Base-by-base conservation (phyloP, 108 stramenopile genomes). In the Chaetoceros muelleri region DNA sequence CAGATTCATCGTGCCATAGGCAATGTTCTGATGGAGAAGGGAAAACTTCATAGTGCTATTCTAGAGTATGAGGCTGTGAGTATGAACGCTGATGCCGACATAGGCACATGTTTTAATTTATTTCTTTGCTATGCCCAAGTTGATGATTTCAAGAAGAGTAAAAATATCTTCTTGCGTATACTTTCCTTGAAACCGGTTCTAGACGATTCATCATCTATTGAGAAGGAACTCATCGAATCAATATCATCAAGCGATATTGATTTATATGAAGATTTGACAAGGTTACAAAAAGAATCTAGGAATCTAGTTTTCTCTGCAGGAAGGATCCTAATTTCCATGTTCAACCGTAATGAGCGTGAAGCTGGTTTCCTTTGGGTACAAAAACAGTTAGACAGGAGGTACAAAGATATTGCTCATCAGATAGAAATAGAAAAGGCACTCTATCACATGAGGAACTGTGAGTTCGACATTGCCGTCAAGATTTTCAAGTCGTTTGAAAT, bases 1-100 rank as follows among this genome's bases (percentile, higher is more conserved):
- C 84, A 80, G 49, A 80, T 94, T 48, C 74, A 80, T 28, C 79
- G 92, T 19, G 94, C 93, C 64, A 86, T 95, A 25, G 94, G 89
- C 30, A 85, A 80, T 49, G 79, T 26, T 16, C 49, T 24, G 10
- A 51, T 8, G 5, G 24, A 26, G 16, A 51, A 8, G 5, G 34
- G 34, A 10, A 5, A 40, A 40, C 34, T 40, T 40, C 13, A 5
- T 40, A 13, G 13, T 10, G 34, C 34, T 10, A 40, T 40, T 40
- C 34, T 40, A 13, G 34, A 40, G 34, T 40, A 40, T 40, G 34
- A 40, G 13, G 34, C 34, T 13, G 13, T 40, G 5, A 10, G 8
- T 5, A 13, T 40, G 34, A 40, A 40, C 34, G 5, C 34, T 40
- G 34, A 40, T 10, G 34, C 34, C 13, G 34, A 40, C 13, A 10